Conservation (phyloP, 805 yeast species). For the Candida michaelii region DNA sequence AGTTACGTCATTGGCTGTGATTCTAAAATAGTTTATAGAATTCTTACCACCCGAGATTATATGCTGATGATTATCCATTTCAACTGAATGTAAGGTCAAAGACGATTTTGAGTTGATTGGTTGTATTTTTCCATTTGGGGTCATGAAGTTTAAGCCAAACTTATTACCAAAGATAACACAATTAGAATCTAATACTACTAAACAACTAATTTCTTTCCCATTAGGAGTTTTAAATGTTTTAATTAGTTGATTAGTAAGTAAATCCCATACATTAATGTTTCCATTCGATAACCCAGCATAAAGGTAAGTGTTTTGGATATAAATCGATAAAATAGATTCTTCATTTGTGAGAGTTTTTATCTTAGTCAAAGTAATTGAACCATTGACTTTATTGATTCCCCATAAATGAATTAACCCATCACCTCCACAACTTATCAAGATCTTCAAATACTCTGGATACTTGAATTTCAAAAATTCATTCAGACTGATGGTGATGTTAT, state of each 20-base stretch:
- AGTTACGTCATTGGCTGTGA: constrained; percentile 15
- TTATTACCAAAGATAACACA: constrained; percentile 16
- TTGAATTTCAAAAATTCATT: constrained; percentile 21
- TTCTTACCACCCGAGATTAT: constrained; percentile 15
- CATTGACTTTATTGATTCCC: constrained; percentile 37
- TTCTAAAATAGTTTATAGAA: constrained; percentile 11
- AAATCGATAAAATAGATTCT: constrained; percentile 70
- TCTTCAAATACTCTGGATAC: constrained; percentile 17
- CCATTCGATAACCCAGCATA: constrained; percentile 84
- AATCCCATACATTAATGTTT: constrained; percentile 78
- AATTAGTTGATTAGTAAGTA: constrained; percentile 73
- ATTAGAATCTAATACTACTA: constrained; percentile 9
- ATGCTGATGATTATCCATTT: not conserved
- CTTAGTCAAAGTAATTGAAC: constrained; percentile 14
- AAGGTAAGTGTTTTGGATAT: constrained; percentile 61
- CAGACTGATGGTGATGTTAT: constrained; percentile 52
- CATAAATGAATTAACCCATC: constrained; percentile 87
- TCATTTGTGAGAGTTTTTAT: constrained; percentile 54
- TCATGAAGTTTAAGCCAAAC: constrained; percentile 33
- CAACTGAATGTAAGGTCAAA: constrained; percentile 9
- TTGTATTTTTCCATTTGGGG: constrained; percentile 33
- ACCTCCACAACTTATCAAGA: constrained; percentile 68
- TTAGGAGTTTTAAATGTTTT: constrained; percentile 28
- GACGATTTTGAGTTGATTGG: constrained; percentile 9
- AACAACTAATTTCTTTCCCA: constrained; percentile 12